Evolutionary conservation across 2,329 filamentous ascomycete species (phyloP), one percentile per base, ranked within the genome.

Genomic region (Cladophialophora yegresii): DNA sequence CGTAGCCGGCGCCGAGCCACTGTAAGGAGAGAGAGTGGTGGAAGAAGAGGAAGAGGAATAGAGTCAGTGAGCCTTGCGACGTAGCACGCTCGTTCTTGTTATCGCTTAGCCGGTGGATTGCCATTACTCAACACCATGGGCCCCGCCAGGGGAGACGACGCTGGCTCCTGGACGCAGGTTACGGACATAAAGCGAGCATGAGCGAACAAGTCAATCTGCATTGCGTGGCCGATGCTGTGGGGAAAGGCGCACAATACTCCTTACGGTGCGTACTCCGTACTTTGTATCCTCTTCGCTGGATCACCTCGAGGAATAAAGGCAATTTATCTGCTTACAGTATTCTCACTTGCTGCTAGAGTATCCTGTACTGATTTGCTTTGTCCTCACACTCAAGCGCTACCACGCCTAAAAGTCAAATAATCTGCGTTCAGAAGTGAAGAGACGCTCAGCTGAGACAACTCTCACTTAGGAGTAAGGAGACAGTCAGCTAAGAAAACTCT

Each of bases 381-480:
- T 43, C 36, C 36, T n/a, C 22, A 51, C 3, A 43, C 16, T 43
- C 36, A 8, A 51, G 22, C 26, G 10, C 47, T 51, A 13, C 47
- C 47, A 28, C 20, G 4, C 20, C 20, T 12, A 4, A 4, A 51
- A 20, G 8, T 20, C 16, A 9, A 20, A 5, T 26, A 2, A 13
- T n/a, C 32, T 49, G n/a, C 28, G 64, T 28, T 59, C 58, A 12
- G 67, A 63, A 26, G 45, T 60, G 54, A 69, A 69, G 8, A 67
- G 47, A n/a, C 40, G 23, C 12, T 62, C 50, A 16, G 63, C 67
- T 50, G n/a, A n/a, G n/a, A n/a, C n/a, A n/a, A n/a, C n/a, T n/a
- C n/a, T n/a, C n/a, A n/a, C n/a, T n/a, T n/a, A n/a, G n/a, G n/a
- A n/a, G n/a, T n/a, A n/a, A n/a, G n/a, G n/a, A n/a, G n/a, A n/a